Percentiles rank a stretch among this genome's conserved stretches.
Evolutionary conservation across 257 asterid genomes (phyloP).

Genomic region (Striga asiatica): DNA sequence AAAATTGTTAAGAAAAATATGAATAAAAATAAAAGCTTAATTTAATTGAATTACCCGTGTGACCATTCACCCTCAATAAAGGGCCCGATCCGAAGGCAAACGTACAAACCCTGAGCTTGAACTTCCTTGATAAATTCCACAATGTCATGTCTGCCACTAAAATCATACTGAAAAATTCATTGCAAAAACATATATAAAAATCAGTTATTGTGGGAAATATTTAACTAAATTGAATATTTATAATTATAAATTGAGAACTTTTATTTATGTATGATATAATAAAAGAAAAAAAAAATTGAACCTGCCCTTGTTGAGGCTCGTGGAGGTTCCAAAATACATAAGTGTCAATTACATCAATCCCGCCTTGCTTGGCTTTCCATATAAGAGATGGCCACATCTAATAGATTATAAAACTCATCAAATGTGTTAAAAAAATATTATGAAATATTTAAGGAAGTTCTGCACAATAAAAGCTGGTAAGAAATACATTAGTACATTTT

Average conservation of each 20-base stretch:
- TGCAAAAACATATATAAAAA: neutral
- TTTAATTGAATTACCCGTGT: constrained; percentile 52
- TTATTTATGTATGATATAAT: too few species aligned
- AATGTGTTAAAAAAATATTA: too few species aligned
- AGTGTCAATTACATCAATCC: constrained; percentile 63
- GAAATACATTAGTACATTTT: too few species aligned
- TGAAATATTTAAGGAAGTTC: neutral
- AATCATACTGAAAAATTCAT: constrained; percentile 47
- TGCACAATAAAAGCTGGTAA: neutral
- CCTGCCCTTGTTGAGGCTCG: constrained; percentile 66
- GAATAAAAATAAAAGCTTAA: neutral
- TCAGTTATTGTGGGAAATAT: neutral
- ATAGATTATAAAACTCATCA: neutral
- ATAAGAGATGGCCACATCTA: constrained; percentile 88
- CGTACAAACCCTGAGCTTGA: constrained; percentile 68
- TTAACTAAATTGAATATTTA: too few species aligned
- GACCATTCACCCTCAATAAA: constrained; percentile 80
- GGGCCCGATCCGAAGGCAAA: constrained; percentile 78
- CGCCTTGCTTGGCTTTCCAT: constrained; percentile 65
- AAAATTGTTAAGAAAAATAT: neutral
- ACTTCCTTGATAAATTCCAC: constrained; percentile 57
- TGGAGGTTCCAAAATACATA: constrained; percentile 87
- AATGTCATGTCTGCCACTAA: constrained; percentile 54
- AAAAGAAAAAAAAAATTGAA: neutral
- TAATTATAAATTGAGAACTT: too few species aligned